Base-by-base conservation (phyloP, 768 basidiomycete genomes). In the Leccinum subgranulosum region DNA sequence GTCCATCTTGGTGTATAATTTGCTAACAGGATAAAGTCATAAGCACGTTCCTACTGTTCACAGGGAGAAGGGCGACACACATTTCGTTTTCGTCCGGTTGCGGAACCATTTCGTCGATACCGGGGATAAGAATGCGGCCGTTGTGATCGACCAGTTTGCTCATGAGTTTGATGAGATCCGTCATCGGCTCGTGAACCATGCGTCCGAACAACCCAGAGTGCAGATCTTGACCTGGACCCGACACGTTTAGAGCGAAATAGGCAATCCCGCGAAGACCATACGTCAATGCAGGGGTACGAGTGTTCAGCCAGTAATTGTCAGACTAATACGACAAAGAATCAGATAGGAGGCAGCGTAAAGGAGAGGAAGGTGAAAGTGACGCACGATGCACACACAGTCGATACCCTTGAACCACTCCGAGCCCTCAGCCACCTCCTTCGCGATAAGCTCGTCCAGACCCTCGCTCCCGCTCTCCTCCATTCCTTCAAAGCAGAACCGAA, bases 401-500 rank as follows among this genome's bases (percentile, higher is more conserved):
- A 94, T 88, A 6, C 88, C 91, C 39, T 87, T 81, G 73, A 97
- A 95, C 81, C 86, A 97, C 23, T 76, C 75, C 5, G n/a, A 19
- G 36, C 87, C 87, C 48, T 81, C 79, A 43, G 81, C 76, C 11
- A 84, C 83, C 77, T 97, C 94, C 49, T 78, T 77, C 58, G 79
- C 73, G 60, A 98, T 92, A 46, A 96, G 83, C 33, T 91, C 90
- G 65, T 97, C 94, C 12, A 98, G 80, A 2, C 94, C 94, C 64
- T 92, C 90, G 43, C 88, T 91, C 6, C 94, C 95, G 60, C 82
- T 88, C 77, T 98, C 96, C 72, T 98, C 96, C 95, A 97, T 98
- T 4, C 91, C 95, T 71, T 98, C 96, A 65, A 98, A 94, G 78
- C 90, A 92, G 77, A 91, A 86, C 61, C 85, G 84, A 55, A 98